Evolutionary conservation across 2,329 filamentous ascomycete genomes (phyloP).

Genomic region (Trichoderma afroharzianum): DNA sequence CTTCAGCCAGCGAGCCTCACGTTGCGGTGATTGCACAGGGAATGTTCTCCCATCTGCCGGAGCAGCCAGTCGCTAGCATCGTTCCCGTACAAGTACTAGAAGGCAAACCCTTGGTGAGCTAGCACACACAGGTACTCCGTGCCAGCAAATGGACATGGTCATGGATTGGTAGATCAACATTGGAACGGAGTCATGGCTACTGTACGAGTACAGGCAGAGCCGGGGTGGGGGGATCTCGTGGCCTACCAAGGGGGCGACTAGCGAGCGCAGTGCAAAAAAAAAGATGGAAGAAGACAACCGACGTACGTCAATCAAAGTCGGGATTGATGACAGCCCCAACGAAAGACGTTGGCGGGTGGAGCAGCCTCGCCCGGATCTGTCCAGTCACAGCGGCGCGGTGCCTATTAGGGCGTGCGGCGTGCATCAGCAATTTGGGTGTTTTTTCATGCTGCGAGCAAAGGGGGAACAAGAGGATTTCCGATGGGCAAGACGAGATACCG

Average conservation of each 20-base stretch:
- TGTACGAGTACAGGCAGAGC: background rate
- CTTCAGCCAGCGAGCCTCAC: background rate
- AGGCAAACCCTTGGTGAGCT: background rate
- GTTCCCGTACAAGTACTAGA: background rate
- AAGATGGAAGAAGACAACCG: background rate
- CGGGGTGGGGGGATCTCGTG: constrained; percentile 1
- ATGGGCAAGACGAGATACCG: background rate
- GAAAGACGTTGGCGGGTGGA: background rate
- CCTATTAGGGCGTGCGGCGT: background rate
- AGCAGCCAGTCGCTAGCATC: background rate
- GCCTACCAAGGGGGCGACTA: constrained; percentile 10
- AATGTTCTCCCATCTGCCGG: background rate
- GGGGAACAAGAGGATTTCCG: background rate
- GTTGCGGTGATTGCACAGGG: background rate
- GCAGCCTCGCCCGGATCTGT: background rate
- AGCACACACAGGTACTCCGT: background rate
- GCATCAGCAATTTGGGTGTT: background rate
- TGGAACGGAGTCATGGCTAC: background rate
- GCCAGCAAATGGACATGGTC: background rate
- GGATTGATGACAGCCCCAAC: background rate
- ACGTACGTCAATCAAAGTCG: background rate
- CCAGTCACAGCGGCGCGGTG: background rate
- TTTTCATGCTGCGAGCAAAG: background rate
- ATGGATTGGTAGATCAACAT: background rate
- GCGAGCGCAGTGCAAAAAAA: background rate